phyloP scores from a whole-genome alignment of 2,329 filamentous ascomycete species.

The Nectriaceae sp. region DNA sequence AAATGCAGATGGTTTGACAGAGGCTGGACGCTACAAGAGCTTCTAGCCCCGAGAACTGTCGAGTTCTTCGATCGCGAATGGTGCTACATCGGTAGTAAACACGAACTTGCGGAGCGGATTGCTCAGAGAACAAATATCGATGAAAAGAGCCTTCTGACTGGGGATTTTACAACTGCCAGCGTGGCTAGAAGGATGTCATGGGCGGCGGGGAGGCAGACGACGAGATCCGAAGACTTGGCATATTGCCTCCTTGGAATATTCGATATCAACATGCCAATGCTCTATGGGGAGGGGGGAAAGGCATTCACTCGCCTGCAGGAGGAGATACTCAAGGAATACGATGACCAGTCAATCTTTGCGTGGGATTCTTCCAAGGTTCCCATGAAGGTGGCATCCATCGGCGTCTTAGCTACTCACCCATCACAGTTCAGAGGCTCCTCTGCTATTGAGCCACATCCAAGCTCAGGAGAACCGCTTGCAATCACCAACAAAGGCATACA shows the following conservation, averaged over 20 bases:
- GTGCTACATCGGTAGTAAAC: constrained; percentile 11
- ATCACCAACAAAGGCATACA: constrained; percentile 21
- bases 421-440: constrained; percentile 12
- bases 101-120: constrained; percentile 6
- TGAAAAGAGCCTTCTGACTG: constrained; percentile 5
- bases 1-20: constrained; percentile 16
- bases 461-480: constrained; percentile 6
- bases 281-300: constrained; percentile 22
- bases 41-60: constrained; percentile 14
- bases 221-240: constrained; percentile 20
- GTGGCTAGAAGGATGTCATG: constrained; percentile 23
- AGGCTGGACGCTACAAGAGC: constrained; percentile 24
- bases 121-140: constrained; percentile 15
- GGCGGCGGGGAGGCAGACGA: constrained; percentile 19
- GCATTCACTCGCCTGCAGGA: constrained; percentile 28
- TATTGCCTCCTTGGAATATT: constrained; percentile 27
- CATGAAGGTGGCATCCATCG: constrained; percentile 11
- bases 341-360: constrained; percentile 23
- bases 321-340: constrained; percentile 23
- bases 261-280: constrained; percentile 22
- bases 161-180: constrained; percentile 8
- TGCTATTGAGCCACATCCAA: constrained; percentile 8
- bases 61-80: constrained; percentile 17
- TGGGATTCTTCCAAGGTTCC: constrained; percentile 18
- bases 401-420: constrained; percentile 14